Base-by-base conservation (phyloP, 768 basidiomycete genomes). In the Leucocoprinus leucothites region DNA sequence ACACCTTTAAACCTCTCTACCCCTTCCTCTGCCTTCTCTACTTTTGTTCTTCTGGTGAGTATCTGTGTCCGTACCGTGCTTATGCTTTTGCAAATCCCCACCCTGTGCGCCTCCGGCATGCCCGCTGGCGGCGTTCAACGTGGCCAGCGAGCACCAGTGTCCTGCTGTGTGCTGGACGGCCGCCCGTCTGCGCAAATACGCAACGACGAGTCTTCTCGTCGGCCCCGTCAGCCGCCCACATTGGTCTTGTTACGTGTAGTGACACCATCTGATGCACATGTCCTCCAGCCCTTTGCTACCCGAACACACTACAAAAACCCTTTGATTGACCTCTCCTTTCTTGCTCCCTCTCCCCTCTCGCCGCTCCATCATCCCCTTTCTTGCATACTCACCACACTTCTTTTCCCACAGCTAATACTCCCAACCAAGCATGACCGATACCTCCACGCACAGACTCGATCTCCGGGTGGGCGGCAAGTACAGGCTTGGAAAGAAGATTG, bases 401-500 rank as follows among this genome's bases (percentile, higher is more conserved):
- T 55, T 43, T 57, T 50, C 48, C 58, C 57, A 58, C 48, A 49
- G 53, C 40, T 41, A 18, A 69, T 67, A 61, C 48, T 28, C 22
- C n/a, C 24, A 41, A 56, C 8, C 47, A 43, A 49, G 19, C 35
- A 92, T 91, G 91, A 82, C 90, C 72, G 91, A 94, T 67, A 78
- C 77, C 41, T 73, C 75, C 45, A 76, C 87, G 45, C 79, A 81
- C 69, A 83, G 87, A 77, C 81, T 93, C 58, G 91, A 94, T 75
- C 85, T 93, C 62, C 82, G 91, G 61, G 91, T 94, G 44, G 91
- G 91, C 64, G 92, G 91, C 64, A 94, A 98, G 75, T 98, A 98
- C 80, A 85, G 96, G 66, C 86, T 98, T 61, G 96, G 96, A 58
- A 97, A 97, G 83, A 98, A 98, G 88, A 98, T 98, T 66, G 96